These are phyloP conservation scores for Colletotrichum cordylinicola DNA, from an alignment of 2,329 filamentous ascomycete species.

Conservation along the genomic window DNA sequence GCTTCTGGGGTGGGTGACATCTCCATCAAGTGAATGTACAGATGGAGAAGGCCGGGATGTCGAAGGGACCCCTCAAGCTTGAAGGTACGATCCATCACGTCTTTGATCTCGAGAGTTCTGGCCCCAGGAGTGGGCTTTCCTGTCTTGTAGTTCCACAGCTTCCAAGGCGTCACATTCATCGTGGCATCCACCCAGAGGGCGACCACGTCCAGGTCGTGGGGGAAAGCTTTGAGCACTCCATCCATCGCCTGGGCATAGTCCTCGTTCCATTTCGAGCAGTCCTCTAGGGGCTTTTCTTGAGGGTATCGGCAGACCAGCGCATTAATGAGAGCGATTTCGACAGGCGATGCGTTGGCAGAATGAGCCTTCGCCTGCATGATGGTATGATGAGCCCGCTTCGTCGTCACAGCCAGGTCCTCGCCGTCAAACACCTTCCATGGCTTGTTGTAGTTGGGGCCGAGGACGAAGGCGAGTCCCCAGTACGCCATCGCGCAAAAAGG, in stretches of 20 bases:
- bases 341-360: conserved; percentile 41
- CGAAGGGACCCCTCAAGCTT: conserved; percentile 47
- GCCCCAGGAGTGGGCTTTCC: conserved; percentile 28
- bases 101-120: conserved; percentile 29
- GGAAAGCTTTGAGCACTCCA: conserved; percentile 37
- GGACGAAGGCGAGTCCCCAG: conserved; percentile 74
- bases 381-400: conserved; percentile 53
- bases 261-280: conserved; percentile 61
- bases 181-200: conserved; percentile 46
- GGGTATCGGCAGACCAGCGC: conserved; percentile 70
- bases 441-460: conserved; percentile 81
- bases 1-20: conserved; percentile 73
- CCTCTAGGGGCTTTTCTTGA: conserved; percentile 47
- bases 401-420: conserved; percentile 58
- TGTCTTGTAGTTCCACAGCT: conserved; percentile 45
- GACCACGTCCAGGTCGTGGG: conserved; percentile 44
- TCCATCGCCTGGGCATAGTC: conserved; percentile 56
- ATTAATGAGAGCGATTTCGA: conserved; percentile 68
- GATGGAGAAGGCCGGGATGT: conserved; percentile 75
- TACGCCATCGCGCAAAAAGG: conserved; percentile 65
- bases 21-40: conserved; percentile 81
- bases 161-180: conserved; percentile 55
- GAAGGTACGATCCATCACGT: conserved; percentile 52
- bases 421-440: conserved; percentile 76
- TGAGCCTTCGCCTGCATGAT: conserved; percentile 47